A percentile compares a stretch with the other conserved stretches of the same genome.
Evolutionary conservation across 345 rosid species (phyloP).

Genomic region (Salix purpurea): DNA sequence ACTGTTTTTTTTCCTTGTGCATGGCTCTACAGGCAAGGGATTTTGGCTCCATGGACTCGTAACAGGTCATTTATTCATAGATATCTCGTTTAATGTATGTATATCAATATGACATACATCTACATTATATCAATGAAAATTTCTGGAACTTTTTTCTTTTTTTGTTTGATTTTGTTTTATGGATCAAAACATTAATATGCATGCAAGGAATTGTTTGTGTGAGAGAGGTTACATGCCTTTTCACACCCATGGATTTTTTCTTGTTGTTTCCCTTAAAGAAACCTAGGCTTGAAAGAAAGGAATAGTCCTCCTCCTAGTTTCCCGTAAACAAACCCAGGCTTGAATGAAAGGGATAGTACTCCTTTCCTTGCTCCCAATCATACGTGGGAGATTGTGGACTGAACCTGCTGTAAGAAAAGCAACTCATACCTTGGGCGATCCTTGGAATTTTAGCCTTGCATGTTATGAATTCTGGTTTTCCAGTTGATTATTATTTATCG

Average conservation of each 20-base stretch:
- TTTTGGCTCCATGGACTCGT: constrained; percentile 76
- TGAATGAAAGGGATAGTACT: neutral
- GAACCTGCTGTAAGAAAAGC: neutral
- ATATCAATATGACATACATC: neutral
- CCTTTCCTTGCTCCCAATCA: neutral
- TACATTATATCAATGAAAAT: neutral
- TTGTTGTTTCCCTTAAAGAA: neutral
- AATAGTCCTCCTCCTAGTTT: neutral
- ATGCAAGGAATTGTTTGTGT: neutral
- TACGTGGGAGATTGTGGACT: neutral
- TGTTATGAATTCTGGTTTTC: neutral
- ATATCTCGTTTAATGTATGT: constrained; percentile 5
- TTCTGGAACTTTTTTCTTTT: neutral
- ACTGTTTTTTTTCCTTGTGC: constrained; percentile 70
- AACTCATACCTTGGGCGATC: neutral
- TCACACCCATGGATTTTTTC: neutral
- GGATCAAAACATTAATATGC: neutral
- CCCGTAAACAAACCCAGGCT: neutral
- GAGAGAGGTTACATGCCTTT: neutral
- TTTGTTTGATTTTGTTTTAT: neutral
- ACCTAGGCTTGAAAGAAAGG: neutral
- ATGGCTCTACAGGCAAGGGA: constrained; percentile 84
- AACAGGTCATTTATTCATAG: constrained; percentile 44
- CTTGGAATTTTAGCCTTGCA: neutral
- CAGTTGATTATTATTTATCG: neutral